Percentiles rank a stretch among this genome's conserved stretches.
Evolutionary conservation across 331 rosid genomes (phyloP).

Genomic region (Cydonia oblonga): DNA sequence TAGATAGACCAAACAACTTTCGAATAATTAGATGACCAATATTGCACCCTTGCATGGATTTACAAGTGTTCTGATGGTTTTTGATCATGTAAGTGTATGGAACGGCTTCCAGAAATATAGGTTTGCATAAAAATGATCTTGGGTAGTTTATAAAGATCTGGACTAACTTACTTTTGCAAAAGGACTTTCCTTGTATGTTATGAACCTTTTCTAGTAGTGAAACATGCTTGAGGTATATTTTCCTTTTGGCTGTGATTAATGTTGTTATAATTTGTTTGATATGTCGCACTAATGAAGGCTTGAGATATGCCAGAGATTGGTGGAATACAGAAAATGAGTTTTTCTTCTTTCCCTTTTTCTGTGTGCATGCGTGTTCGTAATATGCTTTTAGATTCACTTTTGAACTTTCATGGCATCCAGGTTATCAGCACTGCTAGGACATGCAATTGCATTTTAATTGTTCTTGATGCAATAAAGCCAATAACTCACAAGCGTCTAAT

Average conservation of each 20-base stretch:
- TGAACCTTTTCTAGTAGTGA: background rate
- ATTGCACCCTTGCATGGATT: background rate
- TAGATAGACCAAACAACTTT: background rate
- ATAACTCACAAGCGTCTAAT: conserved; percentile 94
- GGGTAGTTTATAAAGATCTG: background rate
- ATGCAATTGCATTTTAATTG: conserved; percentile 92
- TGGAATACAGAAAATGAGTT: background rate
- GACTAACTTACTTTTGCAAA: background rate
- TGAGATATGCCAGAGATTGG: background rate
- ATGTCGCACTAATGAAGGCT: background rate
- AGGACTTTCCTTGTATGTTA: background rate
- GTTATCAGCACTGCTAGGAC: conserved; percentile 99
- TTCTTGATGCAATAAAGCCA: conserved; percentile 97
- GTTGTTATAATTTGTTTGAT: background rate
- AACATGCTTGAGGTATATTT: background rate
- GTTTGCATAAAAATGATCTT: background rate
- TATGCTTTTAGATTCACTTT: background rate
- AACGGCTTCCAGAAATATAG: background rate
- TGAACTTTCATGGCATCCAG: conserved; percentile 34
- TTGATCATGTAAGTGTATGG: background rate
- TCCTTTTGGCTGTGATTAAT: background rate
- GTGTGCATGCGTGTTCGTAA: background rate
- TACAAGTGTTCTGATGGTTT: background rate
- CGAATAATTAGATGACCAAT: background rate
- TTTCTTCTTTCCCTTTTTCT: background rate